Evolutionary conservation across 805 yeast species (phyloP).

Genomic region (Metschnikowia drakensbergensis): DNA sequence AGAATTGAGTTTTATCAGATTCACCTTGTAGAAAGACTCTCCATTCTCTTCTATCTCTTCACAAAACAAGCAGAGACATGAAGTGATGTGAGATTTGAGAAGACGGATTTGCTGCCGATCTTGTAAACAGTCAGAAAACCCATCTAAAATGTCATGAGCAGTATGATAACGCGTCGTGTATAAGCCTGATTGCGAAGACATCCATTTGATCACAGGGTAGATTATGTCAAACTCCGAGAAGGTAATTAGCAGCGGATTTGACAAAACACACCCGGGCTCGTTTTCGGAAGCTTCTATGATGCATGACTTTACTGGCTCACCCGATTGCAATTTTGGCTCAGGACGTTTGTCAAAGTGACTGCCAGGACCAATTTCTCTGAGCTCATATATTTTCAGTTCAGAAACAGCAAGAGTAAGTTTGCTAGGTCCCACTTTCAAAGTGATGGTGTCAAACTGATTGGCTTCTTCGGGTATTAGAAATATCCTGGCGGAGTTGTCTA

Average conservation of each 20-base stretch:
- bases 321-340: conserved; percentile 15
- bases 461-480: conserved; percentile 11
- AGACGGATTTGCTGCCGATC: not conserved
- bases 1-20: conserved; percentile 32
- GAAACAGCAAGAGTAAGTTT: conserved; percentile 8
- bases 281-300: conserved; percentile 7
- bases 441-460: conserved; percentile 1
- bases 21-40: conserved; percentile 39
- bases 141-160: conserved; percentile 13
- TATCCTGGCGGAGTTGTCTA: conserved; percentile 10
- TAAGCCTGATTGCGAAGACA: conserved; percentile 4
- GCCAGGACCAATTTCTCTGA: conserved; percentile 15
- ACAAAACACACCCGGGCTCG: conserved; percentile 9
- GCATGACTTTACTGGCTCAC: conserved; percentile 17
- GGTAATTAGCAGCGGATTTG: conserved; percentile 9
- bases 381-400: conserved; percentile 9
- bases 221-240: conserved; percentile 12
- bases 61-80: conserved; percentile 20
- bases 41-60: conserved; percentile 32
- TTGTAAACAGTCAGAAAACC: conserved; percentile 4
- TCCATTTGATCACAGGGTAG: conserved; percentile 10
- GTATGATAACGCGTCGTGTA: conserved; percentile 13
- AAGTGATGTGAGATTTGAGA: not conserved
- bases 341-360: conserved; percentile 14
- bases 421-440: conserved; percentile 1